These are phyloP conservation scores for Aspergillus amoenus DNA, from an alignment of 2,329 filamentous ascomycete species.

Conservation along the genomic window DNA sequence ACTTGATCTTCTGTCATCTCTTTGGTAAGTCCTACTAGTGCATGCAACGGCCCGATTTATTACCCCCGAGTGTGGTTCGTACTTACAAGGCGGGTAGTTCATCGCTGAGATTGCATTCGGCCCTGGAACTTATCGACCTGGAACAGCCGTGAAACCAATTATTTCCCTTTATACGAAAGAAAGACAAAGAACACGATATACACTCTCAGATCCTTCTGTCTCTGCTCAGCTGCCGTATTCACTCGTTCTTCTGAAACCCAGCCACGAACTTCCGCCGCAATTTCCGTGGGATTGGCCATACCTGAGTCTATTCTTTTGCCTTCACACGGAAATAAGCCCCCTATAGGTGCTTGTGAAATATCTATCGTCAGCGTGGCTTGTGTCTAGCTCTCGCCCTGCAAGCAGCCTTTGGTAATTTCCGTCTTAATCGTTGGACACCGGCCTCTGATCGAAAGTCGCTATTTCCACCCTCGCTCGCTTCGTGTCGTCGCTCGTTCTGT, in stretches of 20 bases:
- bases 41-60: constrained; percentile 32
- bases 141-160: constrained; percentile 5
- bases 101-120: constrained; percentile 28
- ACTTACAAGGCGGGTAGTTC: constrained; percentile 42
- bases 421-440: constrained; percentile 25
- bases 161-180: constrained; percentile 13
- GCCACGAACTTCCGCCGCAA: constrained; percentile 17
- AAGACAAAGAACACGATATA: constrained; percentile 21
- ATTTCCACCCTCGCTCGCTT: constrained; percentile 31
- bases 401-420: constrained; percentile 31
- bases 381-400: constrained; percentile 29
- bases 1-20: constrained; percentile 19
- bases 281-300: constrained; percentile 12
- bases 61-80: constrained; percentile 27
- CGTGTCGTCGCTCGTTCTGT: constrained; percentile 46
- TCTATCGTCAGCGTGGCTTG: constrained; percentile 24
- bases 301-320: constrained; percentile 8
- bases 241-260: constrained; percentile 17
- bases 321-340: constrained; percentile 20
- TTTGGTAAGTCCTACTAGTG: constrained; percentile 32
- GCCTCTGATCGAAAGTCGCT: constrained; percentile 37
- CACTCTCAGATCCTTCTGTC: constrained; percentile 25
- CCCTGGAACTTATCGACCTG: constrained; percentile 24
- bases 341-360: constrained; percentile 19
- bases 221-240: constrained; percentile 11